Evolutionary conservation across 306 rosid genomes (phyloP), one percentile per base, ranked within the genome.

Genomic region (Sicyos baderoa): DNA sequence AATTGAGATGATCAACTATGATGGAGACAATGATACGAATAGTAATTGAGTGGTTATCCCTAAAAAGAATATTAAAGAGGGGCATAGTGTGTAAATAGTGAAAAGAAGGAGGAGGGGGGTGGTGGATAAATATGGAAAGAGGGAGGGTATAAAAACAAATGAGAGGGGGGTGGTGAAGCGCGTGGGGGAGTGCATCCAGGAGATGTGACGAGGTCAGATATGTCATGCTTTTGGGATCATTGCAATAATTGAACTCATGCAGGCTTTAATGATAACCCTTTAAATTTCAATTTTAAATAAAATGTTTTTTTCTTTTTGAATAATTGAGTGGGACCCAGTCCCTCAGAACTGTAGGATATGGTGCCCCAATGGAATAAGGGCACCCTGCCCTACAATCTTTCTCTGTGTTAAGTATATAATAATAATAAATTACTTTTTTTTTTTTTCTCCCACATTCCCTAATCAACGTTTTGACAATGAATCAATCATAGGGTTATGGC

Each of bases 181-280:
- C 89, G 83, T 82, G 85, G 84, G 84, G 48, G 45, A 25, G 25
- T 77, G 74, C 69, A 76, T 80, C 61, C 10, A 80, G 80, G 63
- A 73, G 81, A 79, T 77, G 81, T 73, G 83, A 80, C 64, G 75
- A 74, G 88, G 91, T 83, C 80, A 81, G 91, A 83, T 72, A 76
- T 93, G 91, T 82, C 86, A 85, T 84, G 88, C 85, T 88, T 82
- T 85, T 86, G 87, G 91, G 96, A 93, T 93, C 85, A 82, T 85
- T 85, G 91, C 96, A 88, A 88, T 89, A 65, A 93, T 90, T 89
- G 98, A 89, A 89, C 76, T 79, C 83, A 88, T 86, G 96, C 94
- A 88, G 85, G 83, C 95, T 92, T 89, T 88, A 85, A 93, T 86
- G 85, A 87, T 87, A 84, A 72, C 83, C 54, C 44, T 55, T 54